phyloP scores from a whole-genome alignment of 768 basidiomycete genomes.

The Hygrophorus russula region DNA sequence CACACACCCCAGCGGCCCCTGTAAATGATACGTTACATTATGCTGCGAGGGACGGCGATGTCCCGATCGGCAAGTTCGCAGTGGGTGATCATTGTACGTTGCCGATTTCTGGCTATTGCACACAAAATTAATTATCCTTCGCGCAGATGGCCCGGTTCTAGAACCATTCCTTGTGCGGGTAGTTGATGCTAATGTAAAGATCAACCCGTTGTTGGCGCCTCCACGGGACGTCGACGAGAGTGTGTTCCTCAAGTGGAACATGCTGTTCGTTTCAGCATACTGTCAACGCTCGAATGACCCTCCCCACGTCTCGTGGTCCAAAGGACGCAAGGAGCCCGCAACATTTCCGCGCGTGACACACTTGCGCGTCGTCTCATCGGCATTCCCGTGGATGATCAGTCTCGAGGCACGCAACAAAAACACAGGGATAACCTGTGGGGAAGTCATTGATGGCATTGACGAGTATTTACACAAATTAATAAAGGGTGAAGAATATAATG shows the following conservation, averaged over 20 bases:
- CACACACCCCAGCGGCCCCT: neutral
- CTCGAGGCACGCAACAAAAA: constrained; percentile 30
- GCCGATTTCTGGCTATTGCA: neutral
- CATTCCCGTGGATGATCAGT: constrained; percentile 46
- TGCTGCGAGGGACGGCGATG: constrained; percentile 11
- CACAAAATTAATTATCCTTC: neutral
- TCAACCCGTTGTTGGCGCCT: constrained; percentile 57
- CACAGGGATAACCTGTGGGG: constrained; percentile 58
- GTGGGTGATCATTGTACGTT: constrained; percentile 23
- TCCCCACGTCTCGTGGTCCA: constrained; percentile 50
- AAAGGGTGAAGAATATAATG: constrained; percentile 40
- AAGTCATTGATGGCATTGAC: constrained; percentile 47
- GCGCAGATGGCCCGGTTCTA: constrained; percentile 59
- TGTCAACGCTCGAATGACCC: constrained; percentile 56
- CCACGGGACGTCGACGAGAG: constrained; percentile 26
- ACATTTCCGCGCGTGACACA: constrained; percentile 48
- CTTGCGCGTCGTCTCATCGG: constrained; percentile 41
- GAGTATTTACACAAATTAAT: constrained; percentile 39
- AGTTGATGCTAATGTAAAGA: constrained; percentile 30
- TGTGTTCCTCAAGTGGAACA: constrained; percentile 60
- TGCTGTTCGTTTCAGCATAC: constrained; percentile 52
- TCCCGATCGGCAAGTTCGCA: constrained; percentile 19
- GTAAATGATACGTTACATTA: constrained; percentile 2
- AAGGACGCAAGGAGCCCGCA: constrained; percentile 52
- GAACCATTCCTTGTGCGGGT: constrained; percentile 44